phyloP scores from a whole-genome alignment of 225 moss, liverwort and hornwort genomes.

The Straminergon stramineum region DNA sequence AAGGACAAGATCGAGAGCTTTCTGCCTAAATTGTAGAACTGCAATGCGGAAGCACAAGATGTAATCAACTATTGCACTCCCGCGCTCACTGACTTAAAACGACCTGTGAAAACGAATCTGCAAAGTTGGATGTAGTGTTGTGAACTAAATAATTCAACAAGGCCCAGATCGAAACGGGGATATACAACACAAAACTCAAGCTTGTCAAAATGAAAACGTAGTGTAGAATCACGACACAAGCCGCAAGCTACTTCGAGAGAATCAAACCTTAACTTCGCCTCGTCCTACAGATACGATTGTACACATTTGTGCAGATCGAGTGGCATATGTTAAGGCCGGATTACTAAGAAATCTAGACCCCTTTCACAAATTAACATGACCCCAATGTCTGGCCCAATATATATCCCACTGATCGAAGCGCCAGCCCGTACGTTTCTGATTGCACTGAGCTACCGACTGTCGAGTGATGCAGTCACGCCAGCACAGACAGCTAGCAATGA shows the following conservation, averaged over 20 bases:
- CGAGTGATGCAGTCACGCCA: not conserved
- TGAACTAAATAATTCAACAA: not conserved
- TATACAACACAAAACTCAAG: not conserved
- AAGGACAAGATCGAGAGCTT: no score
- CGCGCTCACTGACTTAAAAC: not conserved
- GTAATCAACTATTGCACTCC: not conserved
- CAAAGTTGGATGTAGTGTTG: not conserved
- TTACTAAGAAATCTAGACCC: no score
- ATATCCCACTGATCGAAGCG: not conserved
- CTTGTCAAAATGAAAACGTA: not conserved
- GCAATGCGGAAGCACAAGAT: not conserved
- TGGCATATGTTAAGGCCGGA: not conserved
- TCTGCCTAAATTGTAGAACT: not conserved
- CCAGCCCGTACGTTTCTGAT: not conserved
- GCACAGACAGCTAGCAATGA: not conserved
- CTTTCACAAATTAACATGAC: no score
- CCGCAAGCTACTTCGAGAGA: not conserved
- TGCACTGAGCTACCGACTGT: not conserved
- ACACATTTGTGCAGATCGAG: not conserved
- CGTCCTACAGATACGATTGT: not conserved
- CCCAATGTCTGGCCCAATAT: no score
- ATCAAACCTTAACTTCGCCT: not conserved
- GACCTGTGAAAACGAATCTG: not conserved
- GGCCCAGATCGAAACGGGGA: not conserved
- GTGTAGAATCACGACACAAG: not conserved